These are phyloP conservation scores for Albifimbria verrucaria DNA, from an alignment of 2,329 filamentous ascomycete species.

Conservation along the genomic window DNA sequence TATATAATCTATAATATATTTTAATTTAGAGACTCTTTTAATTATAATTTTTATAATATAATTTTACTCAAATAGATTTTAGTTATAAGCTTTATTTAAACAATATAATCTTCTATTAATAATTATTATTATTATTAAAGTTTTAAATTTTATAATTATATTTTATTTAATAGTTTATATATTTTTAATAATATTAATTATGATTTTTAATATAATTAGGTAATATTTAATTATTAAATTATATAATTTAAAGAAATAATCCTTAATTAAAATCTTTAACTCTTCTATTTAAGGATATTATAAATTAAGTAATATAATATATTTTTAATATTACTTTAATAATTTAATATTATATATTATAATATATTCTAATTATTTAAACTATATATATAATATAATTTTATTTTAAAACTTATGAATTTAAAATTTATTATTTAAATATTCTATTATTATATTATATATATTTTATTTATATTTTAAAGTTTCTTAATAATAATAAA, in stretches of 20 bases:
- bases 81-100: background rate
- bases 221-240: background rate
- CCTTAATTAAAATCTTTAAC: background rate
- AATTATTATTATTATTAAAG: background rate
- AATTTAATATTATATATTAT: background rate
- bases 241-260: no score
- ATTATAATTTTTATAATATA: background rate
- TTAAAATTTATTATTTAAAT: background rate
- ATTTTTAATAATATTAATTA: no score
- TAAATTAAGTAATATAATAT: background rate
- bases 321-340: background rate
- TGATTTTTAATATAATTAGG: background rate
- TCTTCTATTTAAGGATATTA: background rate
- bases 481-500: background rate
- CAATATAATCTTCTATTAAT: background rate
- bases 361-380: background rate
- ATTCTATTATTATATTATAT: conserved; percentile 1
- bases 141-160: background rate
- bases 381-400: background rate
- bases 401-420: background rate
- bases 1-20: background rate
- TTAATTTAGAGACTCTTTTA: background rate
- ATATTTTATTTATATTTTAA: background rate
- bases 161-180: background rate
- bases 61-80: background rate